Evolutionary conservation across 805 yeast genomes (phyloP), one percentile per base, ranked within the genome.

Genomic region (Schwanniomyces vanrijiae): DNA sequence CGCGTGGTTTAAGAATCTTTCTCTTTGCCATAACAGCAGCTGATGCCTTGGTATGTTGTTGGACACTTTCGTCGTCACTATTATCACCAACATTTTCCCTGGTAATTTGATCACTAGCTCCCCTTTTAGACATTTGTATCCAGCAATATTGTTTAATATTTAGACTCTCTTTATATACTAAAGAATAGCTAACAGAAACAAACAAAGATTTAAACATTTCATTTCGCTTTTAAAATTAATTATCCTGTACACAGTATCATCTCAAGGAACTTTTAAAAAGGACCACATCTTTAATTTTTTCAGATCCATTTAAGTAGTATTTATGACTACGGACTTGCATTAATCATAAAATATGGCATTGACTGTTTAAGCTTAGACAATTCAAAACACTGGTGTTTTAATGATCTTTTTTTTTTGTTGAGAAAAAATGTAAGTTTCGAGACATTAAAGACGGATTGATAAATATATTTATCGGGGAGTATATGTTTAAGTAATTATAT

Each of bases 11-110:
- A 22, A 88, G 77, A 47, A 88, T 86, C 69, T 82, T 86, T 58
- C 97, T 75, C 46, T 69, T 76, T 22, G 90, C 80, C 77, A 90
- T 64, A 5, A 81, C 83, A 4, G 75, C 82, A 3, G 78, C 72
- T 1, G 87, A 74, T 0, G 96, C 94, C 40, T 52, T 60, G n/a
- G 40, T 46, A n/a, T 56, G 49, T 28, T 75, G 69, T 31, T 60
- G 51, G 5, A 58, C 55, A 40, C 65, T 72, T 7, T 67, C 73
- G 4, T 71, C 79, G 14, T 71, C 76, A 33, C 73, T 48, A 14
- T 40, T 43, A 19, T 55, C 57, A 7, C 46, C 54, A 18, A 45
- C 42, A 24, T 65, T 69, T 46, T 83, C 89, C 52, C 78, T 77
- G 14, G 82, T 77, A 42, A 88, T 69, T 64, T 89, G 96, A 18